Conservation (phyloP, 768 basidiomycete species). For the Boletus vermiculosoides region DNA sequence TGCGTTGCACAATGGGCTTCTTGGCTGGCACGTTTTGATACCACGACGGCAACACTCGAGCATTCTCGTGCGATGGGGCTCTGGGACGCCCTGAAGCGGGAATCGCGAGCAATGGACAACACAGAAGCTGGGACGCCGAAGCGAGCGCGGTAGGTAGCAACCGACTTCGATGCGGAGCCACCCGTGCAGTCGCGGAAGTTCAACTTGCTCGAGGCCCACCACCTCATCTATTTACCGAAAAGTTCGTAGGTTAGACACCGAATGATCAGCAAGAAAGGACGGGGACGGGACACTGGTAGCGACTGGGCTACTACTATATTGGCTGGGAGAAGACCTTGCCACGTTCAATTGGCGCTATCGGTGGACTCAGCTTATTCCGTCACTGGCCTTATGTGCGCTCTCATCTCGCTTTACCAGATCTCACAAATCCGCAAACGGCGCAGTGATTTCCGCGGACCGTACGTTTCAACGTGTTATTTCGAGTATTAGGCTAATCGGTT, state of each 20-base stretch:
- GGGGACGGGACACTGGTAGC: not conserved
- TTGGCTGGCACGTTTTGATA: slow-evolving; percentile 22
- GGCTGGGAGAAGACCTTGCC: not conserved
- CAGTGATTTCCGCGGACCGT: slow-evolving; percentile 35
- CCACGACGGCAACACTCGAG: not conserved
- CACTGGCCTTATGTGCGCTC: not conserved
- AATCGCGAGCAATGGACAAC: slow-evolving; percentile 1
- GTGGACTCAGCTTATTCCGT: not conserved
- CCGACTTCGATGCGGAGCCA: slow-evolving; percentile 19
- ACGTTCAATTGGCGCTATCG: not conserved
- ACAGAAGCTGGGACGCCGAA: slow-evolving; percentile 19
- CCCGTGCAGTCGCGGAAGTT: slow-evolving; percentile 1
- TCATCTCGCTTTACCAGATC: slow-evolving; percentile 24
- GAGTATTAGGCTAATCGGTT: slow-evolving; percentile 24
- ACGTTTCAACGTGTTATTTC: slow-evolving; percentile 22
- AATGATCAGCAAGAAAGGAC: slow-evolving; percentile 7
- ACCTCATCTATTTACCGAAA: slow-evolving; percentile 2
- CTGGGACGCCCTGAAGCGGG: slow-evolving; percentile 3
- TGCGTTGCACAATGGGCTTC: slow-evolving; percentile 5
- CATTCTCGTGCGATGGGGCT: slow-evolving; percentile 10
- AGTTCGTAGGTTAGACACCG: not conserved
- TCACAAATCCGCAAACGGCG: slow-evolving; percentile 23
- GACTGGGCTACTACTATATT: slow-evolving; percentile 1
- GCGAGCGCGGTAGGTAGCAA: slow-evolving; percentile 15
- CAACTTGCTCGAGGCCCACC: not conserved